These are phyloP conservation scores for Botrytis squamosa DNA, from an alignment of 2,329 filamentous ascomycete species.

Conservation along the genomic window DNA sequence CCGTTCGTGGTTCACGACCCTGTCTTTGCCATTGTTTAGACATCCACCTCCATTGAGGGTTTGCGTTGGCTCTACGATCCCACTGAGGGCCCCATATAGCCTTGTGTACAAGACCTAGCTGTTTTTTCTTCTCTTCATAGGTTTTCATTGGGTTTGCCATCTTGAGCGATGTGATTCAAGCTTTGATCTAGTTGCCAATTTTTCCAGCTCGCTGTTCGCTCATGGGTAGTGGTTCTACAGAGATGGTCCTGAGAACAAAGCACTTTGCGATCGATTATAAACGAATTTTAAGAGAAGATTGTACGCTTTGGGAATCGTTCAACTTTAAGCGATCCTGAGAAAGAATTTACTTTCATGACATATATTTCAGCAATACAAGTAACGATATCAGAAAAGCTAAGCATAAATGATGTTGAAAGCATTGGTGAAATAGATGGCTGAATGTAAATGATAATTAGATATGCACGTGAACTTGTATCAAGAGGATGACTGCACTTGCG, in stretches of 20 bases:
- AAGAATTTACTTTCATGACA: neutral
- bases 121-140: neutral
- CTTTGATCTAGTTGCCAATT: neutral
- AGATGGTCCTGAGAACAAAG: neutral
- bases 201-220: neutral
- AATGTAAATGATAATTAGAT: neutral
- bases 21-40: neutral
- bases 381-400: no score
- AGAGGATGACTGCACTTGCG: neutral
- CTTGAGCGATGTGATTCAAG: neutral
- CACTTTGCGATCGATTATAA: no score
- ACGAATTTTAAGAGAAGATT: neutral
- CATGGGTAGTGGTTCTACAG: neutral
- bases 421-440: neutral
- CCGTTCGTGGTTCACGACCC: neutral
- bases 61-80: neutral
- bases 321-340: neutral
- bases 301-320: neutral
- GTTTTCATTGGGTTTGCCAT: neutral
- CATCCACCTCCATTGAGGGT: neutral
- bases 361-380: neutral
- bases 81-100: neutral
- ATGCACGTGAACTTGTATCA: no score
- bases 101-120: neutral
- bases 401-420: neutral